Percentiles rank a stretch among this genome's conserved stretches.
Evolutionary conservation across 2,329 filamentous ascomycete genomes (phyloP).

Genomic region (Paraphoma chrysanthemicola): DNA sequence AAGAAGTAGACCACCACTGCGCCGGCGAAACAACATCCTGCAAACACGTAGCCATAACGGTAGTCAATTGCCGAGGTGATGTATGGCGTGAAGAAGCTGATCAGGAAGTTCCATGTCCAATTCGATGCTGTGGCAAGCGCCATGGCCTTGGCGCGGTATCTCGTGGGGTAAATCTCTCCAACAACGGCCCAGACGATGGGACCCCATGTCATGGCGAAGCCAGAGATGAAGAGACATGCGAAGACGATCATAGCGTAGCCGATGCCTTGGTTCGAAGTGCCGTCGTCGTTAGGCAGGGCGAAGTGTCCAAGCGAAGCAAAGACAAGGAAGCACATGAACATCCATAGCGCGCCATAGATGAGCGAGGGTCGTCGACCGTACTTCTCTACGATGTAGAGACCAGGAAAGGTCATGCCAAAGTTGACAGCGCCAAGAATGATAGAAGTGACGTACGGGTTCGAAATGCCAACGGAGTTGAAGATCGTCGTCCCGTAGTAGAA

Average conservation of each 20-base stretch:
- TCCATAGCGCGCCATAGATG: constrained; percentile 55
- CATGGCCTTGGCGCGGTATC: constrained; percentile 56
- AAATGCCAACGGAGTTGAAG: constrained; percentile 50
- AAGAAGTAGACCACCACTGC: constrained; percentile 77
- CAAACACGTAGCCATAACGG: constrained; percentile 78
- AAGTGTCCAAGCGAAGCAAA: constrained; percentile 58
- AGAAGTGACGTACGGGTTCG: constrained; percentile 54
- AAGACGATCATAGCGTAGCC: constrained; percentile 71
- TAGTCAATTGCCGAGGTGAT: constrained; percentile 76
- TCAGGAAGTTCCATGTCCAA: constrained; percentile 54
- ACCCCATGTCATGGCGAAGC: constrained; percentile 73
- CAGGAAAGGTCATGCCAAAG: constrained; percentile 56
- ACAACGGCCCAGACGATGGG: constrained; percentile 75
- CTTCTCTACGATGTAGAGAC: constrained; percentile 56
- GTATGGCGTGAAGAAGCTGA: constrained; percentile 78
- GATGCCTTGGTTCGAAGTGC: constrained; percentile 48
- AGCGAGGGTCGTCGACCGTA: constrained; percentile 55
- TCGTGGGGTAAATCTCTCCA: constrained; percentile 69
- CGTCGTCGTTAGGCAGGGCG: constrained; percentile 42
- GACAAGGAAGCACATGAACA: constrained; percentile 66
- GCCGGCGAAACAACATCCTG: constrained; percentile 71
- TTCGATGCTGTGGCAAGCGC: constrained; percentile 54
- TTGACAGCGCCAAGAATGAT: constrained; percentile 59
- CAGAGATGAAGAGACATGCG: constrained; percentile 71
- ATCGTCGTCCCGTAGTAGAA: constrained; percentile 62